A percentile compares a stretch with the other conserved stretches of the same genome.
phyloP scores from a whole-genome alignment of 192 early-diverging fungal species.

The Chytriomyces confervae region DNA sequence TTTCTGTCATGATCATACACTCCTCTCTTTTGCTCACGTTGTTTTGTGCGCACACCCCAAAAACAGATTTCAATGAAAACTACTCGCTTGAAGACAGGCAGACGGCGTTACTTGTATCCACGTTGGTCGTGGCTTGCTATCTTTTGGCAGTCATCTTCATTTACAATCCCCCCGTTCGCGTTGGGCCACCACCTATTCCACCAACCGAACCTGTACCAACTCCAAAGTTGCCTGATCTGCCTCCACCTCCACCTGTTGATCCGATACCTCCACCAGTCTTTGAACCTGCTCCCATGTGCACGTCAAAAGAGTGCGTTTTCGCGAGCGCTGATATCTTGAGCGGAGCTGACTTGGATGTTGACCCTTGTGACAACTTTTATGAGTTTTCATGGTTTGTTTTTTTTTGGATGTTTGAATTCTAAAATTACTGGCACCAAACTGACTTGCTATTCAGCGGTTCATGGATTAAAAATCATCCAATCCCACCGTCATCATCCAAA shows the following conservation, averaged over 20 bases:
- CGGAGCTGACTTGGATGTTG: constrained; percentile 10
- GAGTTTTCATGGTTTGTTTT: constrained; percentile 24
- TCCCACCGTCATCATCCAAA: background rate
- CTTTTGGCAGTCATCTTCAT: background rate
- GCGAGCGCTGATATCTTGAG: constrained; percentile 11
- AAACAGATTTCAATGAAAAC: constrained; percentile 1
- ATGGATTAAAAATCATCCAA: constrained; percentile 28
- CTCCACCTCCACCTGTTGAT: constrained; percentile 11
- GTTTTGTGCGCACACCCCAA: background rate
- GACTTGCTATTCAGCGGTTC: constrained; percentile 4
- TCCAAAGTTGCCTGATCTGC: background rate
- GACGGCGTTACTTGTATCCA: background rate
- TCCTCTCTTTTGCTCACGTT: background rate
- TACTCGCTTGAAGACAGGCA: background rate
- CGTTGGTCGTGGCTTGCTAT: background rate
- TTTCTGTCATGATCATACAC: background rate
- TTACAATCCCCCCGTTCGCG: constrained; percentile 3
- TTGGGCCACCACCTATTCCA: background rate
- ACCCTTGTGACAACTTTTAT: constrained; percentile 38
- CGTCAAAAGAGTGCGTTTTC: constrained; percentile 30
- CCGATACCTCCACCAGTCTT: constrained; percentile 17
- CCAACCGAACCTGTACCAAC: background rate
- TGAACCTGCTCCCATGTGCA: constrained; percentile 29
- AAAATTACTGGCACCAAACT: background rate
- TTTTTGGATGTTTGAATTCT: background rate